Evolutionary conservation across 1,284 basidiomycete species (phyloP).

Genomic region (Cutaneotrichosporon spelunceum): DNA sequence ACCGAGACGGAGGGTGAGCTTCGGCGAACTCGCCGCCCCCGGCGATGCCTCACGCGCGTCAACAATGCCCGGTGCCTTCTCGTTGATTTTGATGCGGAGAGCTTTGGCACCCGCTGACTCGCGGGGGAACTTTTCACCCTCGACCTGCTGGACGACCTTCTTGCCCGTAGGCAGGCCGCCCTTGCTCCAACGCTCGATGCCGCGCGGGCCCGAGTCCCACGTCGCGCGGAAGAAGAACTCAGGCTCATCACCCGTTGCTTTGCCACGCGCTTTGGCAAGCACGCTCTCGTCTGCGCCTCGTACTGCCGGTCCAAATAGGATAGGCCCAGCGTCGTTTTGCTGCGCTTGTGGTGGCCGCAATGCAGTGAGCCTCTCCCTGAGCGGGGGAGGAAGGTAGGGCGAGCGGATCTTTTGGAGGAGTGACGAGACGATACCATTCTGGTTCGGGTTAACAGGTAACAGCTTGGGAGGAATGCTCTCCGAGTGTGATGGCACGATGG

Average conservation of each 20-base stretch:
- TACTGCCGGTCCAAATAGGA: constrained; percentile 38
- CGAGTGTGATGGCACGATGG: constrained; percentile 39
- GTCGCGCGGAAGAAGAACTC: constrained; percentile 34
- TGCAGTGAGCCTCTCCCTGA: constrained; percentile 42
- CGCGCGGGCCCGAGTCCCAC: constrained; percentile 41
- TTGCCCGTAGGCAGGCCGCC: constrained; percentile 36
- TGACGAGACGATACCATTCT: constrained; percentile 30
- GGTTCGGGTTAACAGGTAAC: constrained; percentile 37
- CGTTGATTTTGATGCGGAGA: constrained; percentile 19
- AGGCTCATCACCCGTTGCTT: constrained; percentile 26
- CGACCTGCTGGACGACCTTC: constrained; percentile 35
- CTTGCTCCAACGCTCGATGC: constrained; percentile 33
- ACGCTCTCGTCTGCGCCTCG: constrained; percentile 37
- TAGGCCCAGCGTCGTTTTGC: constrained; percentile 23
- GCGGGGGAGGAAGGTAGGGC: constrained; percentile 37
- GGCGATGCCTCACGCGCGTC: constrained; percentile 3
- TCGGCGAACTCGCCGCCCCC: constrained; percentile 7
- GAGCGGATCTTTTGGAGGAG: constrained; percentile 39
- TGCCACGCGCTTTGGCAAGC: constrained; percentile 38
- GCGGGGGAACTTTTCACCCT: constrained; percentile 34
- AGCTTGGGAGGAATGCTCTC: constrained; percentile 28
- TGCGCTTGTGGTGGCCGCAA: constrained; percentile 37
- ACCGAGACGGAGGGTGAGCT: constrained; percentile 18
- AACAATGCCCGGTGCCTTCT: constrained; percentile 6
- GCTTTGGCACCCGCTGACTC: constrained; percentile 19